Conservation (phyloP, 352 stramenopile genomes). For the Peronospora belbahrii region DNA sequence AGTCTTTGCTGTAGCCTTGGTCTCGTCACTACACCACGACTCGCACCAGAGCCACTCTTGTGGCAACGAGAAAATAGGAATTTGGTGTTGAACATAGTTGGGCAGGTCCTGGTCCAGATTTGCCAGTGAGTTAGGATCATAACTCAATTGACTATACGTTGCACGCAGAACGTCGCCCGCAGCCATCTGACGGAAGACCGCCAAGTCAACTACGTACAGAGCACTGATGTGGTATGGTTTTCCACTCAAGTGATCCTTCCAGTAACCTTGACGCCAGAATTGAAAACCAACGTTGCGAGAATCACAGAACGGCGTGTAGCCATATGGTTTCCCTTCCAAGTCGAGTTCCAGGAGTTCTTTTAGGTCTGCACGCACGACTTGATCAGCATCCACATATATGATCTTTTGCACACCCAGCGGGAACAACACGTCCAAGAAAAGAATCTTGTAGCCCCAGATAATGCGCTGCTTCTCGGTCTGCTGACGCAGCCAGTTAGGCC, state of each 20-base stretch:
- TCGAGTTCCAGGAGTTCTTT: slow-evolving; percentile 99
- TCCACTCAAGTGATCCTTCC: slow-evolving; percentile 94
- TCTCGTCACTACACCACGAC: slow-evolving; percentile 98
- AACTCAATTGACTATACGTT: slow-evolving; percentile 95
- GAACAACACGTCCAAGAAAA: slow-evolving; percentile 99
- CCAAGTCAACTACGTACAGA: slow-evolving; percentile 98
- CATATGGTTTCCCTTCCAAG: slow-evolving; percentile 93
- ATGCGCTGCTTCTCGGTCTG: slow-evolving; percentile 99
- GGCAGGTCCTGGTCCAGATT: slow-evolving; percentile 99
- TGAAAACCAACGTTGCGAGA: slow-evolving; percentile 96
- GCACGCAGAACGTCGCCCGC: slow-evolving; percentile 94
- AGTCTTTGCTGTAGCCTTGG: slow-evolving; percentile 96
- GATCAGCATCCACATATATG: slow-evolving; percentile 98
- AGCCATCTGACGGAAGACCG: slow-evolving; percentile 89
- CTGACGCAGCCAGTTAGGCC: slow-evolving; percentile 96
- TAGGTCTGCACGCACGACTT: slow-evolving; percentile 97
- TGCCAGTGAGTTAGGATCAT: slow-evolving; percentile 96
- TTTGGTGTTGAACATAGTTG: slow-evolving; percentile 94
- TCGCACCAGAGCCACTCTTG: slow-evolving; percentile 99
- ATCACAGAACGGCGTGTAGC: slow-evolving; percentile 98
- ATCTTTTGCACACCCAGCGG: slow-evolving; percentile 98
- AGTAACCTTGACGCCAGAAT: slow-evolving; percentile 98
- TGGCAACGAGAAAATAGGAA: slow-evolving; percentile 96
- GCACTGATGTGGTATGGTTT: slow-evolving; percentile 99
- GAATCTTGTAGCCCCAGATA: slow-evolving; percentile 99